Base-by-base conservation (phyloP, 768 basidiomycete species). In the Boletus sp. region DNA sequence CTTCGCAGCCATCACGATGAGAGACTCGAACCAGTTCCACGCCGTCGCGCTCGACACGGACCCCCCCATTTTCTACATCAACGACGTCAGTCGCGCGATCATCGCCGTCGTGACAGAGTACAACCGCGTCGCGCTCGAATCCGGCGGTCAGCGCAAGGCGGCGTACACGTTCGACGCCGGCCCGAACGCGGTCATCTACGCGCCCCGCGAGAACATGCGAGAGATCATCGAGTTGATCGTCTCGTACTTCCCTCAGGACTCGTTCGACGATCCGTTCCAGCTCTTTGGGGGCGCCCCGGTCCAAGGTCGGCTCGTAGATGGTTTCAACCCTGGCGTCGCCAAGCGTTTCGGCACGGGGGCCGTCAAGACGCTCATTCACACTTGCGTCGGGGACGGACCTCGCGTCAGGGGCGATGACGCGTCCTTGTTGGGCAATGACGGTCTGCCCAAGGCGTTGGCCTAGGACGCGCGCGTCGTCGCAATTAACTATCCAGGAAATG, bases 141-240 rank as follows among this genome's bases (percentile, higher is more conserved):
- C 55, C 68, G 82, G 71, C 43, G 76, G 77, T 2, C 81, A 82
- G 49, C 76, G 83, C 70, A 85, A 90, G 65, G 97, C 94, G 0
- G 97, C 96, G 39, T 99, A 99, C 74, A 99, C 97, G n/a, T 98
- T 89, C 68, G 97, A 99, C 65, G 97, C 97, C 0, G 97, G 97
- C 32, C 97, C 97, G 14, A 99, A 99, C 73, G 95, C 95, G 2
- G 97, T 99, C 69, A 93, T 99, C 65, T 99, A 98, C 73, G 83
- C 93, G 0, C 80, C 82, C 5, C 78, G 86, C 60, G 79, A 84
- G 64, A 83, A 95, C 72, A 75, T 97, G 64, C 81, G 80, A 59
- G 83, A 87, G 70, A 87, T 99, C 61, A 75, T 93, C 43, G 75
- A 83, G 63, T 71, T 93, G 59, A 79, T 98, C 60, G 73, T 85